Conservation (phyloP, 352 stramenopile species). For the Phytophthora pinifolia region DNA sequence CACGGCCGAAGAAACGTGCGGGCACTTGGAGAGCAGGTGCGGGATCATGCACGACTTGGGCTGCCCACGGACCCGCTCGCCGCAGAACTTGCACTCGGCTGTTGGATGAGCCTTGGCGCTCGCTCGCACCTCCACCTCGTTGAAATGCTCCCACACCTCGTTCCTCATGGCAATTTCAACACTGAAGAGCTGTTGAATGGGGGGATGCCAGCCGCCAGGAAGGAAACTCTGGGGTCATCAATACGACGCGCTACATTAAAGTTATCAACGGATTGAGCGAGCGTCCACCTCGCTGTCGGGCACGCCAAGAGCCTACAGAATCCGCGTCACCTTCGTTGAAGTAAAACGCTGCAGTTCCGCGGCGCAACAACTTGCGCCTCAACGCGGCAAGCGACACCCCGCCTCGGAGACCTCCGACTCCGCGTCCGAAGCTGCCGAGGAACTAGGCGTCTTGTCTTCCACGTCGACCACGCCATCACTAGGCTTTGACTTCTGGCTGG, state of each 20-base stretch:
- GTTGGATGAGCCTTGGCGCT: conserved; percentile 4
- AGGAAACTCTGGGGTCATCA: no score
- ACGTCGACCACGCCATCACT: background rate
- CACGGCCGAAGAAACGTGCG: background rate
- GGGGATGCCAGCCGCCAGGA: no score
- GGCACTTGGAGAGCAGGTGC: conserved; percentile 4
- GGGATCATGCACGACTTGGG: conserved; percentile 8
- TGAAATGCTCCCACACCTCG: conserved; percentile 4
- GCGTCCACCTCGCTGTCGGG: background rate
- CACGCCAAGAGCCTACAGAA: background rate
- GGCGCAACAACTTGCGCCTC: no score
- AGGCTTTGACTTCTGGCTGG: background rate
- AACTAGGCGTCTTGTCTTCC: background rate
- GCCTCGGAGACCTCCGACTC: background rate
- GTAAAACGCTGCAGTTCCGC: no score
- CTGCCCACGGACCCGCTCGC: conserved; percentile 2
- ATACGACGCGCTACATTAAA: no score
- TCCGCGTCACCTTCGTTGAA: no score
- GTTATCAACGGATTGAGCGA: no score
- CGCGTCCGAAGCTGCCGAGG: background rate
- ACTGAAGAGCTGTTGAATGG: no score
- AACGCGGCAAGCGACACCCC: background rate
- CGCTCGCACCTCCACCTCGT: conserved; percentile 1
- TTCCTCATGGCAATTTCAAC: background rate
- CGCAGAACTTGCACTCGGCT: conserved; percentile 7